Percentiles rank a stretch among this genome's conserved stretches.
phyloP scores from a whole-genome alignment of 768 basidiomycete species.

The Rhodotorula babjevae region DNA sequence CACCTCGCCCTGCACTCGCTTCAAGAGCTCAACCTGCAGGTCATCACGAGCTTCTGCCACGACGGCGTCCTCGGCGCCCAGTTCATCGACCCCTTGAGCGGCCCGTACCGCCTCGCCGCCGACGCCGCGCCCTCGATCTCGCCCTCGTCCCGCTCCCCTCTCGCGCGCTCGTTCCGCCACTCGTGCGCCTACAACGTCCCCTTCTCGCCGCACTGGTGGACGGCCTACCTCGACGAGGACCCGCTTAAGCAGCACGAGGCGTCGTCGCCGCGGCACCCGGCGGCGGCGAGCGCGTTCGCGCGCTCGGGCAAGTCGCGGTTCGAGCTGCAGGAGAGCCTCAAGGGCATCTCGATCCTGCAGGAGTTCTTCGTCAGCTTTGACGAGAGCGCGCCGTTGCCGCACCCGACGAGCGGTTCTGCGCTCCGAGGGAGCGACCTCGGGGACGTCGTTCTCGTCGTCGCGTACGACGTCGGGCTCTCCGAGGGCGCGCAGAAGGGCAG shows the following conservation, averaged over 20 bases:
- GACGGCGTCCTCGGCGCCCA: conserved; percentile 29
- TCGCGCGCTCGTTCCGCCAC: conserved; percentile 22
- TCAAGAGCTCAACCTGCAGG: conserved; percentile 29
- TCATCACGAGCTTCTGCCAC: conserved; percentile 38
- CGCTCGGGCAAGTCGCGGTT: conserved; percentile 27
- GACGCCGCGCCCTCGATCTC: background rate
- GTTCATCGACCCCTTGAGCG: conserved; percentile 19
- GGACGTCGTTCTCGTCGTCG: conserved; percentile 40
- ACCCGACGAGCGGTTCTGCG: background rate
- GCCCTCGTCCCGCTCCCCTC: background rate
- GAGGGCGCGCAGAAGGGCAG: conserved; percentile 5
- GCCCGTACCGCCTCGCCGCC: background rate
- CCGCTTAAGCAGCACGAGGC: background rate
- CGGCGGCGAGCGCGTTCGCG: background rate
- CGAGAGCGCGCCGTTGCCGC: background rate
- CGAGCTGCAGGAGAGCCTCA: conserved; percentile 29
- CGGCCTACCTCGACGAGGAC: conserved; percentile 16
- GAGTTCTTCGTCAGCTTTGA: conserved; percentile 36
- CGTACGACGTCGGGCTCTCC: conserved; percentile 36
- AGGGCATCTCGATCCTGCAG: conserved; percentile 37
- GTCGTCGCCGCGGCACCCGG: background rate
- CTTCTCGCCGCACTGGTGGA: conserved; percentile 38
- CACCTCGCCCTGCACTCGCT: conserved; percentile 23
- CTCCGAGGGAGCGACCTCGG: conserved; percentile 33
- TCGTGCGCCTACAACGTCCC: conserved; percentile 31